These are phyloP conservation scores for Neurospora africana DNA, from an alignment of 495 filamentous ascomycete species.

Conservation along the genomic window DNA sequence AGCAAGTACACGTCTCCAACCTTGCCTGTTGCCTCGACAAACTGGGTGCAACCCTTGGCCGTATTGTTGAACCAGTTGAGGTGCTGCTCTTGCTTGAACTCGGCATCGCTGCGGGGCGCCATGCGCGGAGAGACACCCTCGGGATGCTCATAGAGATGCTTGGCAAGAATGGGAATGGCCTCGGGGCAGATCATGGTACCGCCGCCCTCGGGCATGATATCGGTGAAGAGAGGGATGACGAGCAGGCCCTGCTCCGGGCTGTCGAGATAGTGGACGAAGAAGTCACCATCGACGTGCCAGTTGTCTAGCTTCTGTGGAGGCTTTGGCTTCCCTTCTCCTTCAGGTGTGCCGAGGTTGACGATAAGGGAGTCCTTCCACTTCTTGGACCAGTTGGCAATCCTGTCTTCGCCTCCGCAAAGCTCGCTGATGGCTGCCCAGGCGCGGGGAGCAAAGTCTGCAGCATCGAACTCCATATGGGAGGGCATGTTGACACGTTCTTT, in stretches of 20 bases:
- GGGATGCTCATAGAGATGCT: conserved; percentile 52
- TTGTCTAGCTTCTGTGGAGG: conserved; percentile 39
- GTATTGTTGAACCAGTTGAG: conserved; percentile 46
- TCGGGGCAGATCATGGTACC: conserved; percentile 58
- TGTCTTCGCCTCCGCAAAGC: conserved; percentile 56
- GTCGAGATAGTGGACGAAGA: conserved; percentile 67
- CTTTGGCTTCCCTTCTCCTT: conserved; percentile 40
- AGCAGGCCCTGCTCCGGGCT: conserved; percentile 62
- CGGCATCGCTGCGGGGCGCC: conserved; percentile 39
- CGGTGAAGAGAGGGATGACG: conserved; percentile 59
- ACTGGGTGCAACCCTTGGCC: conserved; percentile 35
- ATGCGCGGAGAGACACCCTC: conserved; percentile 60
- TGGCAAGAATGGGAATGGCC: conserved; percentile 47
- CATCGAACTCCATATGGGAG: conserved; percentile 40
- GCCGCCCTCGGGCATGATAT: conserved; percentile 51
- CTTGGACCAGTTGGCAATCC: conserved; percentile 37
- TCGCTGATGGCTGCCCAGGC: conserved; percentile 63
- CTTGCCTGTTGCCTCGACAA: conserved; percentile 55
- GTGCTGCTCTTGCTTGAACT: conserved; percentile 29
- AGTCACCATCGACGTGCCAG: conserved; percentile 73
- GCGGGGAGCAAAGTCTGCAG: conserved; percentile 51
- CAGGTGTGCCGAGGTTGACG: conserved; percentile 57
- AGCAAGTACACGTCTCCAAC: conserved; percentile 59
- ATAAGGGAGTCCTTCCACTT: conserved; percentile 61
- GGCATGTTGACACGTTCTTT: conserved; percentile 57